phyloP scores from a whole-genome alignment of 2,329 filamentous ascomycete genomes.

The Colletotrichum theobromicola region DNA sequence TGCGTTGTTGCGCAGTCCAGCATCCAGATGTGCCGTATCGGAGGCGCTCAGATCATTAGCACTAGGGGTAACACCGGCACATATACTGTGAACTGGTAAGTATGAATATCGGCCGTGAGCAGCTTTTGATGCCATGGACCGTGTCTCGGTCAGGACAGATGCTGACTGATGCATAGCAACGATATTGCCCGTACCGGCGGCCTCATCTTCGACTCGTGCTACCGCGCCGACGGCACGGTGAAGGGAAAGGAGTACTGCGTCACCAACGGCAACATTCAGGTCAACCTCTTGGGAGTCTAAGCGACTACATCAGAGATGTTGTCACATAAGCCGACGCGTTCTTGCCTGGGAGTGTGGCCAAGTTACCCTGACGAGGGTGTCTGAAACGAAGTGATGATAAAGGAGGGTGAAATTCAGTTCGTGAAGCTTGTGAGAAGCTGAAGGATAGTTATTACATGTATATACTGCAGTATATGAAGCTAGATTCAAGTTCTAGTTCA shows the following conservation, averaged over 20 bases:
- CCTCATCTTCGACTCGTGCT: neutral
- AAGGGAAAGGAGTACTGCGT: neutral
- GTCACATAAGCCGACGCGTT: fast-evolving
- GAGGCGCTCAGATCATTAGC: neutral
- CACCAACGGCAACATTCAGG: neutral
- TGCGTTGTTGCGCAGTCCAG: neutral
- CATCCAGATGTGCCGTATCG: neutral
- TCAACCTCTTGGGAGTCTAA: neutral
- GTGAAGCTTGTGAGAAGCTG: neutral
- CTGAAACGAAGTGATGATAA: neutral
- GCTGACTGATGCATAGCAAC: neutral
- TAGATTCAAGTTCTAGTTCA: neutral
- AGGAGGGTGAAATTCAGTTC: neutral
- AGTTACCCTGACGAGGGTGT: too few relatives aligned
- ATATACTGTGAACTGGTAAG: neutral
- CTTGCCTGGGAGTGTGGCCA: fast-evolving
- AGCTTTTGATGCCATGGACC: fast-evolving
- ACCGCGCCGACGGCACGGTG: neutral
- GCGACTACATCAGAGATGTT: neutral
- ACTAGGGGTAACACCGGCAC: neutral
- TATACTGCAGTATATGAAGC: neutral
- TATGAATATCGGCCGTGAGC: neutral
- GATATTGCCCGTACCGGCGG: neutral
- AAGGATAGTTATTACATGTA: fast-evolving
- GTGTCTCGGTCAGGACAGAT: fast-evolving